Percentiles rank a stretch among this genome's conserved stretches.
These are phyloP conservation scores for Fusarium nodosum DNA, from an alignment of 2,329 filamentous ascomycete genomes.

Conservation along the genomic window DNA sequence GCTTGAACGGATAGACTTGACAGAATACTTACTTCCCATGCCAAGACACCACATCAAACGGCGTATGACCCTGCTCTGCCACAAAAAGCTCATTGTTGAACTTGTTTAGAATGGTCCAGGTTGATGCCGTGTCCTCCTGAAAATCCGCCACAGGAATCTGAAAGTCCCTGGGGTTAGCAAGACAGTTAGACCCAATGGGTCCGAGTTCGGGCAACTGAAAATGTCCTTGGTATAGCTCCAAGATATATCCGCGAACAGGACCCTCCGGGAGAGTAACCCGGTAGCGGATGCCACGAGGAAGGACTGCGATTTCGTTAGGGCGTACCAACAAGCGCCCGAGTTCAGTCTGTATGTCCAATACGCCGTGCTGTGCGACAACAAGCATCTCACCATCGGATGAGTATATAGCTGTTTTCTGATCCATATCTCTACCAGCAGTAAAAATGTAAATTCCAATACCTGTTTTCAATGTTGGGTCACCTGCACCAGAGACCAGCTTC, in stretches of 20 bases:
- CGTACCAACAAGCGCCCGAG: slow-evolving; percentile 80
- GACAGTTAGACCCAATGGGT: slow-evolving; percentile 78
- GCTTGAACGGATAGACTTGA: not conserved
- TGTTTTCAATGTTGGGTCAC: slow-evolving; percentile 81
- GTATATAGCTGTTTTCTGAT: slow-evolving; percentile 79
- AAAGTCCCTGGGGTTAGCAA: slow-evolving; percentile 82
- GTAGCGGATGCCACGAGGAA: slow-evolving; percentile 80
- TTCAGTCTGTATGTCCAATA: slow-evolving; percentile 82
- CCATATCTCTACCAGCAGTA: slow-evolving; percentile 82
- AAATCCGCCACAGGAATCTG: slow-evolving; percentile 78
- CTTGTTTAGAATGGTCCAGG: slow-evolving; percentile 69
- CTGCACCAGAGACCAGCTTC: slow-evolving; percentile 81
- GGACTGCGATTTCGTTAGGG: slow-evolving; percentile 81
- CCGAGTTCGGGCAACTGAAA: slow-evolving; percentile 79
- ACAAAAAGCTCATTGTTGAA: slow-evolving; percentile 75
- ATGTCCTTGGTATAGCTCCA: slow-evolving; percentile 80
- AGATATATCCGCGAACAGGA: slow-evolving; percentile 77
- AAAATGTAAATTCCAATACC: slow-evolving; percentile 88
- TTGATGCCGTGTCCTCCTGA: slow-evolving; percentile 65
- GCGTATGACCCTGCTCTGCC: slow-evolving; percentile 72
- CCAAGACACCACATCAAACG: slow-evolving; percentile 86
- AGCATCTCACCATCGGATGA: slow-evolving; percentile 85
- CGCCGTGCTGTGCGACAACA: slow-evolving; percentile 80
- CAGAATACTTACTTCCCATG: slow-evolving; percentile 78
- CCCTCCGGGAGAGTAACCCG: slow-evolving; percentile 73